Evolutionary conservation across 441 rosid species (phyloP).

Genomic region (Sinapis alba): DNA sequence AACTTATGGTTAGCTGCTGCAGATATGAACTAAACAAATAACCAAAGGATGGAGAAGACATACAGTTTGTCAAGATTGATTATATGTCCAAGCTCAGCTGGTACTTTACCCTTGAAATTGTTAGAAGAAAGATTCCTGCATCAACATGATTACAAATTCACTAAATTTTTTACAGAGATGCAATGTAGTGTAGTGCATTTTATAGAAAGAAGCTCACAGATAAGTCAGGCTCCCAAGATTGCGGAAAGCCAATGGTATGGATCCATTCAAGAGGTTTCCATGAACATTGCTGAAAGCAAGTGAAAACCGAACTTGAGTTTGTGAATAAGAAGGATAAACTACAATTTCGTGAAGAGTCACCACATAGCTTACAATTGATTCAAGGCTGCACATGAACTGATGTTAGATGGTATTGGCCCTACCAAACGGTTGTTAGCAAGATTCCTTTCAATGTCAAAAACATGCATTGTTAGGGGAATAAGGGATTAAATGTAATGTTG

Average conservation of each 20-base stretch:
- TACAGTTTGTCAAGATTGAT: constrained; percentile 85
- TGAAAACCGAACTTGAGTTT: background rate
- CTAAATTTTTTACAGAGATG: background rate
- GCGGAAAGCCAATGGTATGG: constrained; percentile 70
- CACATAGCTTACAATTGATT: constrained; percentile 67
- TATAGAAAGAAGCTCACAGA: constrained; percentile 53
- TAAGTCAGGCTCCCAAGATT: constrained; percentile 80
- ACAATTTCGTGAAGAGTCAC: background rate
- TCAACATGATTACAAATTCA: background rate
- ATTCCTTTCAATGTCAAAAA: constrained; percentile 50
- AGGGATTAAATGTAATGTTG: too few relatives aligned
- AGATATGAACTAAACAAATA: background rate
- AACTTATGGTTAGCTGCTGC: background rate
- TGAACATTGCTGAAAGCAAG: constrained; percentile 66
- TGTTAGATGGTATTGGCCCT: constrained; percentile 78
- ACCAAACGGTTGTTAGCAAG: constrained; percentile 79
- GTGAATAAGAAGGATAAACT: background rate
- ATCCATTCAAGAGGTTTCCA: constrained; percentile 73
- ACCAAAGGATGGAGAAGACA: constrained; percentile 11
- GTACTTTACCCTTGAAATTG: constrained; percentile 68
- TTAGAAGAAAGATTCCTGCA: constrained; percentile 77
- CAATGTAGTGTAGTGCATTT: background rate
- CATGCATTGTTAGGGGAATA: too few relatives aligned
- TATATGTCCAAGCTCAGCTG: constrained; percentile 71
- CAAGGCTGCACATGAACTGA: constrained; percentile 78